These are phyloP conservation scores for Usnea hakonensis DNA, from an alignment of 495 filamentous ascomycete genomes.

Conservation along the genomic window DNA sequence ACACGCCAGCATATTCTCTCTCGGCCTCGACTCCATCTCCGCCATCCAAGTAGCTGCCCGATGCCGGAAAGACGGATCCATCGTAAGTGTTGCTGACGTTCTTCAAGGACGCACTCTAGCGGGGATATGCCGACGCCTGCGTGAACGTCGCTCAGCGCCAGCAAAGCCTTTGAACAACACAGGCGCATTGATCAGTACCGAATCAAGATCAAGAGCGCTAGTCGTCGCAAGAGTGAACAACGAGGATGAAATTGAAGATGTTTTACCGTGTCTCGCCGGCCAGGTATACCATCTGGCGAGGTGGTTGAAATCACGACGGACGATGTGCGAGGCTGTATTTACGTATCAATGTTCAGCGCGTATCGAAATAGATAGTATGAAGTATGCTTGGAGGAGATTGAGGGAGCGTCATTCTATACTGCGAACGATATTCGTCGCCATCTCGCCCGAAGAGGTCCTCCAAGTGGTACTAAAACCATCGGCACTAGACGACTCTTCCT, in stretches of 20 bases:
- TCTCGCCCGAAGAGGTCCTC: conserved; percentile 28
- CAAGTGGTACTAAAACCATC: conserved; percentile 34
- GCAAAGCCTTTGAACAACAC: conserved; percentile 11
- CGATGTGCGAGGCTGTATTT: conserved; percentile 58
- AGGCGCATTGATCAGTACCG: conserved; percentile 22
- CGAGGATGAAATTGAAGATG: conserved; percentile 42
- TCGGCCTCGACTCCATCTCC: conserved; percentile 86
- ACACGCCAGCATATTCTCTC: conserved; percentile 66
- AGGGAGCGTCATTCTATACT: conserved; percentile 49
- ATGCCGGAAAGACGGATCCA: conserved; percentile 52
- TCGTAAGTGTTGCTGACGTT: conserved; percentile 56
- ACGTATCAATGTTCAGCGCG: conserved; percentile 37
- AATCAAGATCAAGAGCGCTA: conserved; percentile 31
- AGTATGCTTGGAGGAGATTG: conserved; percentile 49
- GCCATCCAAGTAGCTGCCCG: conserved; percentile 65
- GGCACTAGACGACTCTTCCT: conserved; percentile 20
- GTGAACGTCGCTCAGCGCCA: conserved; percentile 13
- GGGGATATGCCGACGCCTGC: conserved; percentile 42
- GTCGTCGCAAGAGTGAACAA: conserved; percentile 28
- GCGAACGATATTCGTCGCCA: conserved; percentile 53
- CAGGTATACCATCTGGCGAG: conserved; percentile 62
- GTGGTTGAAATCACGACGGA: conserved; percentile 57
- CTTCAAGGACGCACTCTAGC: conserved; percentile 54
- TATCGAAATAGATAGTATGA: conserved; percentile 32
- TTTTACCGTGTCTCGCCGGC: conserved; percentile 59